phyloP scores from a whole-genome alignment of 192 early-diverging fungal species.

The Coemansia nantahalensis region DNA sequence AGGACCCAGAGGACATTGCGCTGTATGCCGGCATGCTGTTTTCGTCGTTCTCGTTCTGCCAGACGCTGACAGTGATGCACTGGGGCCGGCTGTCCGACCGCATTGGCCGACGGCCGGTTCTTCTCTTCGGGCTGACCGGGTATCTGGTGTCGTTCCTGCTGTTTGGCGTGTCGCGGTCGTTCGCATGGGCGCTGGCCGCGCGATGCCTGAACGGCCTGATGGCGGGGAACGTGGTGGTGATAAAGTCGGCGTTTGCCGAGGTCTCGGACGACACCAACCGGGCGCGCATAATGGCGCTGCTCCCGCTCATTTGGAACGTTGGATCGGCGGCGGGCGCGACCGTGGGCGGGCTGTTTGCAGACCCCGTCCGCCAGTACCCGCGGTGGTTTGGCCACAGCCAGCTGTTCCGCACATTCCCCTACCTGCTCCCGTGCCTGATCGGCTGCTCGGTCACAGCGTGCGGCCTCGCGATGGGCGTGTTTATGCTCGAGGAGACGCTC shows the following conservation, averaged over 20 bases:
- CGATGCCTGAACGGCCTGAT: conserved; percentile 67
- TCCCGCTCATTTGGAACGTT: conserved; percentile 71
- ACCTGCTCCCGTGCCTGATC: conserved; percentile 80
- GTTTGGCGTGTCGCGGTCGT: conserved; percentile 69
- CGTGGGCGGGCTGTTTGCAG: conserved; percentile 76
- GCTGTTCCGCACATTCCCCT: conserved; percentile 70
- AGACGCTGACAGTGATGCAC: conserved; percentile 56
- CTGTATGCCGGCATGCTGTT: conserved; percentile 65
- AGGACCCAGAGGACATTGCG: conserved; percentile 74
- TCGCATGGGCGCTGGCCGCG: conserved; percentile 59
- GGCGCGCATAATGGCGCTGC: conserved; percentile 69
- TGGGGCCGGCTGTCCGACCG: conserved; percentile 78
- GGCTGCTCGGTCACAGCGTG: conserved; percentile 62
- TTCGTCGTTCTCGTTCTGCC: conserved; percentile 54
- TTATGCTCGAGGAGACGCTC: conserved; percentile 65
- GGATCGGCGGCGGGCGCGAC: conserved; percentile 65
- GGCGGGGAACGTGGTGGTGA: conserved; percentile 76
- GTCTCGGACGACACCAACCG: conserved; percentile 82
- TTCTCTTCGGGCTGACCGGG: conserved; percentile 77
- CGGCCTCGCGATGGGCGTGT: conserved; percentile 63
- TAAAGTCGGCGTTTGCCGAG: conserved; percentile 81
- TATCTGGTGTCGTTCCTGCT: conserved; percentile 64
- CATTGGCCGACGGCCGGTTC: conserved; percentile 75
- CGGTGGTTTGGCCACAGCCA: conserved; percentile 54
- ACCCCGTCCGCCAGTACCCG: conserved; percentile 71